Percentiles rank a stretch among this genome's conserved stretches.
Evolutionary conservation across 331 rosid genomes (phyloP).

Genomic region (Erythrophleum ivorense): DNA sequence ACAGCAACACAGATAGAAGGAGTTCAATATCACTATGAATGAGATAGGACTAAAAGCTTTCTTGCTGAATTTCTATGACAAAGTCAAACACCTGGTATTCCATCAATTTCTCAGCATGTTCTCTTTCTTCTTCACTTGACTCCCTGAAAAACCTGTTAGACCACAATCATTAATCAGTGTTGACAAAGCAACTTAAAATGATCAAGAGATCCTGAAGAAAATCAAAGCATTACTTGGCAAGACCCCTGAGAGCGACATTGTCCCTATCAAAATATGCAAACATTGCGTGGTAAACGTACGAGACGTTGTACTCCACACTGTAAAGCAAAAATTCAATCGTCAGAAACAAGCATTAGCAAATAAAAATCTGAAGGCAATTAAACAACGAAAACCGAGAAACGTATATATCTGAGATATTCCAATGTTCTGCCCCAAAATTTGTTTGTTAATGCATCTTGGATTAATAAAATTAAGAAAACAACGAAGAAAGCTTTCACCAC

Average conservation of each 20-base stretch:
- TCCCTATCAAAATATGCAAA: constrained; percentile 90
- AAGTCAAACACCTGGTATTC: constrained; percentile 64
- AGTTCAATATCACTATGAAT: background rate
- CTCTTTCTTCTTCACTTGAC: constrained; percentile 89
- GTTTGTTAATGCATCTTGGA: background rate
- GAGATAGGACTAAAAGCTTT: constrained; percentile 10
- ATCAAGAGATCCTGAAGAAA: background rate
- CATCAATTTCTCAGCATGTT: constrained; percentile 84
- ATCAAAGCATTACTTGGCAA: constrained; percentile 63
- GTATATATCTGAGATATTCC: background rate
- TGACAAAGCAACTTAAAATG: background rate
- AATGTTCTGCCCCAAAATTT: background rate
- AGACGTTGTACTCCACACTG: constrained; percentile 92
- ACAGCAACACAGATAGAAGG: background rate
- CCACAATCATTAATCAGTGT: constrained; percentile 15
- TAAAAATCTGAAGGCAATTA: background rate
- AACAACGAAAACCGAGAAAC: background rate
- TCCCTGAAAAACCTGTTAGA: constrained; percentile 68
- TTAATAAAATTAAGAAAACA: background rate
- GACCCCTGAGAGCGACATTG: constrained; percentile 87
- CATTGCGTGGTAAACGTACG: constrained; percentile 85
- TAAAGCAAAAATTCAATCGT: constrained; percentile 11
- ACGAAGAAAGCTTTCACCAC: background rate
- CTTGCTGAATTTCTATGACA: background rate
- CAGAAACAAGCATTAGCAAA: constrained; percentile 2